Evolutionary conservation across 805 yeast genomes (phyloP), one percentile per base, ranked within the genome.

Genomic region (Kodamaea restingae): DNA sequence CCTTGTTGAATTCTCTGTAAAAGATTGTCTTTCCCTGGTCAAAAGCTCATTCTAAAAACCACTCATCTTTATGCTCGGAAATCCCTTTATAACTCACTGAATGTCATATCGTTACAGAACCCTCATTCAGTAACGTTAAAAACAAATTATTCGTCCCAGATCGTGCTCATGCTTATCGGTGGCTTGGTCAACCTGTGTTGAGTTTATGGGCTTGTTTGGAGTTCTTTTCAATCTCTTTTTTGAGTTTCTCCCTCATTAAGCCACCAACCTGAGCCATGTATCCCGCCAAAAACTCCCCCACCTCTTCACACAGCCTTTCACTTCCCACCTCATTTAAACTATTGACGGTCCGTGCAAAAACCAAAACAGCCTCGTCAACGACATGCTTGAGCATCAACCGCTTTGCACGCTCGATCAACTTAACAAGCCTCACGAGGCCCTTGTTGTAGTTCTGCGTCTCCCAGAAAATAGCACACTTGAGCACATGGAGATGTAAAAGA

Each of bases 371-470:
- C 42, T 76, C 78, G 1, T 73, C 63, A 1, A 70, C 55, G 7
- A 74, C 52, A 0, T 72, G 54, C 3, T 65, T 55, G 39, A 75
- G 65, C 1, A 81, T 77, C 7, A 73, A 63, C 3, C 55, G 51
- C 15, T 68, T 66, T 0, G 84, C 74, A 9, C 66, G 50, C 34
- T 72, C 69, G 2, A 82, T 56, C 37, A 78, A 67, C 44, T 75
- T 76, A 4, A 75, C 52, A 0, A 80, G 49, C 14, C 71, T 51
- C 0, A 82, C 70, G 7, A 81, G 45, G 0, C 75, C 77, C 41
- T 82, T 65, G 7, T 71, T 55, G 10, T 78, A 74, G 4, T 67
- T 57, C 0, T 75, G 71, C 11, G 72, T 54, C 4, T 58, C 47
- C 17, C 70, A 47, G 42, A 78, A 57, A 1, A 77, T 63, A 10